Percentiles rank a stretch among this genome's conserved stretches.
Conservation (phyloP, 768 basidiomycete genomes). For the Lactarius evosmus region DNA sequence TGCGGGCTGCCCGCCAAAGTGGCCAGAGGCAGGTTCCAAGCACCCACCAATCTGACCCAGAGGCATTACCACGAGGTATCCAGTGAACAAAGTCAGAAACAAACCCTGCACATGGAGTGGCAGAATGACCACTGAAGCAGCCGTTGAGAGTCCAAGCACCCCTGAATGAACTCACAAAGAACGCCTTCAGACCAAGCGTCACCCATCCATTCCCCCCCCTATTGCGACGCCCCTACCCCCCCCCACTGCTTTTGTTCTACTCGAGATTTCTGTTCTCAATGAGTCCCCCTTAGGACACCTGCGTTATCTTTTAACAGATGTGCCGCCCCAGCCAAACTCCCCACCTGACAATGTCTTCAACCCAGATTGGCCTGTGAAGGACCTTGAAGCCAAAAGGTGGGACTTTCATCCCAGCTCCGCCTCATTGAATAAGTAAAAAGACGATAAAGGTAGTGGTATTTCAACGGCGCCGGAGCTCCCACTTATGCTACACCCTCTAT, state of each 20-base stretch:
- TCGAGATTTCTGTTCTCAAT: constrained; percentile 77
- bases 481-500: constrained; percentile 80
- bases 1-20: too few relatives aligned
- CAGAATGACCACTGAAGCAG: too few relatives aligned
- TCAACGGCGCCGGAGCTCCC: constrained; percentile 75
- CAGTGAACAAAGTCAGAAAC: too few relatives aligned
- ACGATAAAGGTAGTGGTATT: constrained; percentile 81
- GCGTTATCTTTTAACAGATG: constrained; percentile 43
- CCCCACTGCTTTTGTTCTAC: constrained; percentile 81
- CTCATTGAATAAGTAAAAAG: constrained; percentile 78
- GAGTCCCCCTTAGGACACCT: constrained; percentile 55
- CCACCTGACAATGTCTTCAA: constrained; percentile 77
- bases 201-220: too few relatives aligned
- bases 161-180: too few relatives aligned
- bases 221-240: too few relatives aligned
- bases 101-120: too few relatives aligned
- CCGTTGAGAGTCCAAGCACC: too few relatives aligned
- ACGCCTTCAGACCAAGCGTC: too few relatives aligned
- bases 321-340: constrained; percentile 81
- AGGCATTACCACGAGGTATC: too few relatives aligned
- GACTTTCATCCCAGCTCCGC: constrained; percentile 68
- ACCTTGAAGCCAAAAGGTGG: constrained; percentile 71
- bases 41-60: too few relatives aligned
- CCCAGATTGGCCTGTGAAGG: constrained; percentile 62
- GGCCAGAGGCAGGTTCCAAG: too few relatives aligned